phyloP scores from a whole-genome alignment of 768 basidiomycete species.

The Russula sp. region DNA sequence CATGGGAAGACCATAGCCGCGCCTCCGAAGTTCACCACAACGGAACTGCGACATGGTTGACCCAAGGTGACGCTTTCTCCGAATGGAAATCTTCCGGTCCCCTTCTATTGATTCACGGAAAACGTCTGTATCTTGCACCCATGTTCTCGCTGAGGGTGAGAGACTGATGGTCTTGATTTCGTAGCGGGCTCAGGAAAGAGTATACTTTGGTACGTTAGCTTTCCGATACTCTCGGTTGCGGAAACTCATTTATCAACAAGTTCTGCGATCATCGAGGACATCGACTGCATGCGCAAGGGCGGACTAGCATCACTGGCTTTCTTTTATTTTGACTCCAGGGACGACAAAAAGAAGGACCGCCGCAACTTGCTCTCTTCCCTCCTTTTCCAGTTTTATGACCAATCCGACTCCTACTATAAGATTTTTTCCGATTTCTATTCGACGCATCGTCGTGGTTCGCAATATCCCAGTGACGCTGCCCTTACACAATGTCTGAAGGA shows the following conservation, averaged over 20 bases:
- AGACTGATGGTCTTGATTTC: neutral
- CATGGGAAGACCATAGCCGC: neutral
- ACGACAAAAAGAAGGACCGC: neutral
- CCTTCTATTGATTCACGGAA: slow-evolving; percentile 3
- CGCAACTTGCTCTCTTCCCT: neutral
- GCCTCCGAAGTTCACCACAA: neutral
- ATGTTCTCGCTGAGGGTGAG: neutral
- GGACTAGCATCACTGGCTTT: neutral
- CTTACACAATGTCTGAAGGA: neutral
- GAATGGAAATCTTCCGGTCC: slow-evolving; percentile 1
- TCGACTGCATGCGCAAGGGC: too few relatives aligned
- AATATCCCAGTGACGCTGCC: neutral
- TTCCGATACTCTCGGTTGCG: neutral
- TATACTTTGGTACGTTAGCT: neutral
- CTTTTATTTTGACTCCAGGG: neutral
- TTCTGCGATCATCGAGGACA: too few relatives aligned
- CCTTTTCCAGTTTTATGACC: neutral
- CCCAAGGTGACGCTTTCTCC: neutral
- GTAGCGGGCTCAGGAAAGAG: neutral
- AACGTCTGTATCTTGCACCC: neutral
- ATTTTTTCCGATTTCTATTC: neutral
- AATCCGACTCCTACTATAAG: neutral
- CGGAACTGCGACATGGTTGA: slow-evolving; percentile 2
- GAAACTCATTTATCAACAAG: neutral
- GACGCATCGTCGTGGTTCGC: neutral